Percentiles rank a stretch among this genome's conserved stretches.
phyloP scores from a whole-genome alignment of 148 eudicot genomes.

The Fagopyrum tataricum region DNA sequence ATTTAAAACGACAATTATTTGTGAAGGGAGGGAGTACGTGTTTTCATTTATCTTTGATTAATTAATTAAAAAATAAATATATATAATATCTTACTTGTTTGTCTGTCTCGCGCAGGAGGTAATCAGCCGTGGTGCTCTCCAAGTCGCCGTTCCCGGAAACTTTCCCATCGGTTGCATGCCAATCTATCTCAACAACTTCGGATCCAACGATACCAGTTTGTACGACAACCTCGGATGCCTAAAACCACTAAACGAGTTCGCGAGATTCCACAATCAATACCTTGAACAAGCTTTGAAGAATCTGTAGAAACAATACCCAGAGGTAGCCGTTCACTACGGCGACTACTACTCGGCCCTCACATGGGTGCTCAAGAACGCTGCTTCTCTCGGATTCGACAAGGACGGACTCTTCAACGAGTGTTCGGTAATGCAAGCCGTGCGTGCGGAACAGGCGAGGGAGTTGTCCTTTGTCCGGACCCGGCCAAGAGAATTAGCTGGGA shows the following conservation, averaged over 20 bases:
- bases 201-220: background rate
- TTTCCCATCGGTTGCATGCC: conserved; percentile 38
- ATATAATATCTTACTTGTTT: too few species aligned
- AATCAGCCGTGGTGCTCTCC: background rate
- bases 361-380: conserved; percentile 11
- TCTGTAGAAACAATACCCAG: conserved; percentile 20
- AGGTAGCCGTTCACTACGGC: conserved; percentile 26
- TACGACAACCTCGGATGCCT: conserved; percentile 30
- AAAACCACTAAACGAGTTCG: conserved; percentile 22
- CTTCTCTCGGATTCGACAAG: conserved; percentile 12
- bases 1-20: too few species aligned
- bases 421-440: background rate
- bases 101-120: conserved; percentile 7
- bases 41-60: too few species aligned
- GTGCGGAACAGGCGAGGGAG: background rate
- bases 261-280: conserved; percentile 19
- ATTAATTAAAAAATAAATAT: too few species aligned
- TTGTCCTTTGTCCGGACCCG: background rate
- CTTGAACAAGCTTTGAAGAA: conserved; percentile 19
- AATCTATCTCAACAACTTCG: conserved; percentile 3
- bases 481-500: background rate
- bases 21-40: too few species aligned
- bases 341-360: conserved; percentile 33
- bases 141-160: conserved; percentile 5
- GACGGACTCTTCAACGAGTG: background rate